phyloP scores from a whole-genome alignment of 495 filamentous ascomycete species.

The Penicillium manginii region DNA sequence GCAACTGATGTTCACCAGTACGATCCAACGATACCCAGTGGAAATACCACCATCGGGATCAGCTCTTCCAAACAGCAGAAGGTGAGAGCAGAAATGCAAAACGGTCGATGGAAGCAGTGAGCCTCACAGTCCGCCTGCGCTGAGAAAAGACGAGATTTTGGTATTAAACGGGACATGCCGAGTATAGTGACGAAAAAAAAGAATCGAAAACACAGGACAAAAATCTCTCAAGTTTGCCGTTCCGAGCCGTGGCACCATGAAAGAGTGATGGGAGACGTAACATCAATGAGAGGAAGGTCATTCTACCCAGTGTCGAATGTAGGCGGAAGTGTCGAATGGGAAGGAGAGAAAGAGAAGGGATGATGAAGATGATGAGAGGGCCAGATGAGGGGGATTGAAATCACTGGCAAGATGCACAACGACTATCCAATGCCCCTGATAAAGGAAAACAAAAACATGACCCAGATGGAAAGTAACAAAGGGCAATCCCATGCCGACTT shows the following conservation, averaged over 20 bases:
- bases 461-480: conserved; percentile 22
- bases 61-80: conserved; percentile 8
- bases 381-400: conserved; percentile 1
- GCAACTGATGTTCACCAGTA: neutral
- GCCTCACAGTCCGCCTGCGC: conserved; percentile 2
- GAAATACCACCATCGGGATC: neutral
- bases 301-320: conserved; percentile 29
- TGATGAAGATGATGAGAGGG: conserved; percentile 20
- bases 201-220: conserved; percentile 31
- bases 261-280: conserved; percentile 43
- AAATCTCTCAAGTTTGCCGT: conserved; percentile 44
- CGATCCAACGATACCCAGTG: neutral
- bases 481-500: conserved; percentile 29
- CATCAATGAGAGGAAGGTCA: conserved; percentile 39
- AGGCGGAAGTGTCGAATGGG: conserved; percentile 34
- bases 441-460: conserved; percentile 15
- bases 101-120: neutral
- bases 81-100: neutral
- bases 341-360: conserved; percentile 16
- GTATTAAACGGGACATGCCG: conserved; percentile 47
- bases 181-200: conserved; percentile 32
- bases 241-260: conserved; percentile 52
- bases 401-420: conserved; percentile 3
- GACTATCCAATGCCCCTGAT: conserved; percentile 18
- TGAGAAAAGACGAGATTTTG: conserved; percentile 31